Conservation (phyloP, 1,139 yeast genomes). For the Candida tropicalis region DNA sequence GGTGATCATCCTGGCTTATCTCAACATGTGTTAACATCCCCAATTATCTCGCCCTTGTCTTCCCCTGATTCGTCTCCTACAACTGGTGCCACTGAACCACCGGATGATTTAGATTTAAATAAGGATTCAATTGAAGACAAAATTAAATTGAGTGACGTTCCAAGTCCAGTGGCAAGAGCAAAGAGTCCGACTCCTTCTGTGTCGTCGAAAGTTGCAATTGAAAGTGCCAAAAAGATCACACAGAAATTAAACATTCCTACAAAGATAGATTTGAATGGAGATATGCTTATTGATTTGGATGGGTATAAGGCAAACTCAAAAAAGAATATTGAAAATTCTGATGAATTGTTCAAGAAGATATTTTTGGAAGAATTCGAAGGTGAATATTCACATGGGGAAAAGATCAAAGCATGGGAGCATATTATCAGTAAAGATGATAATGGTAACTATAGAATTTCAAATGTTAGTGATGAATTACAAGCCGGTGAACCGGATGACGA, state of each 20-base stretch:
- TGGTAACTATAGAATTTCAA: conserved; percentile 68
- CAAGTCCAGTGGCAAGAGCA: conserved; percentile 21
- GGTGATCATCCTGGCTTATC: conserved; percentile 65
- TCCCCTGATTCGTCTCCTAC: conserved; percentile 60
- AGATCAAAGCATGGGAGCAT: conserved; percentile 36
- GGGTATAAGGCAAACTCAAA: conserved; percentile 89
- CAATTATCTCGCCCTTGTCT: conserved; percentile 79
- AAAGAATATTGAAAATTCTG: conserved; percentile 68
- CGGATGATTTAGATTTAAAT: conserved; percentile 41
- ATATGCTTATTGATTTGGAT: conserved; percentile 88
- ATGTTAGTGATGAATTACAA: conserved; percentile 18
- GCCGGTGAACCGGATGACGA: conserved; percentile 12
- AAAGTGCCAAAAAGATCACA: conserved; percentile 70
- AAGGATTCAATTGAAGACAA: conserved; percentile 31
- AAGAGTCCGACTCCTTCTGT: conserved; percentile 27
- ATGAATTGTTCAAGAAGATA: conserved; percentile 69
- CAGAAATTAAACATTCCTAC: conserved; percentile 83
- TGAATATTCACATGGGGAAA: conserved; percentile 18
- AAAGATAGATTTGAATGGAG: conserved; percentile 87
- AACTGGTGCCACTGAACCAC: conserved; percentile 18
- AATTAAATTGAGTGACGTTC: conserved; percentile 26
- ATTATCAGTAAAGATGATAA: conserved; percentile 57
- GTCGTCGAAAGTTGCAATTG: conserved; percentile 50
- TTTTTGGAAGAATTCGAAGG: conserved; percentile 55
- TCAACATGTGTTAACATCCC: conserved; percentile 81